Base-by-base conservation (phyloP, 192 early-diverging fungal genomes). In the Dimargaris xerosporica region DNA sequence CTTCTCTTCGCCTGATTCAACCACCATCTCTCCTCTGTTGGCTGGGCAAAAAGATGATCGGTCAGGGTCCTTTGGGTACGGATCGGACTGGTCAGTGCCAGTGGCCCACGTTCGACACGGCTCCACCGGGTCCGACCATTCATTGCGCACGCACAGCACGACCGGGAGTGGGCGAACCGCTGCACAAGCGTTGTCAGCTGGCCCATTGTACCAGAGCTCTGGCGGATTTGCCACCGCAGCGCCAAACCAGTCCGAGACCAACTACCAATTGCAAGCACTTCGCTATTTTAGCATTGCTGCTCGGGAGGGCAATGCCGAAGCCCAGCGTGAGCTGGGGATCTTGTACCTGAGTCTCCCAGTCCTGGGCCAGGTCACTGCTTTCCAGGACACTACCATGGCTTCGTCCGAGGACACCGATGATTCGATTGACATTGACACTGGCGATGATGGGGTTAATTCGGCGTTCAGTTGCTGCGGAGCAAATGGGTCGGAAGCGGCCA, bases 251-350 rank as follows among this genome's bases (percentile, higher is more conserved):
- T 19, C 16, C n/a, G 58, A 60, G 43, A 34, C 58, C 19, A 41
- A 43, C 16, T 60, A 60, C 58, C 58, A 60, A 43, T 19, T 43
- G 0, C n/a, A 42, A n/a, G 58, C 58, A 5, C 43, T 60, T n/a
- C 58, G 58, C 12, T 34, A 31, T 26, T 60, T 60, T n/a, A 60
- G 58, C 26, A 60, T 60, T 43, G 58, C 58, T 23, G 58, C 58
- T n/a, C 58, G 58, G 19, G 58, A 60, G 26, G 58, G 58, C 26
- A 43, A 60, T 44, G 58, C 58, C 9, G 58, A 60, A 34, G 58
- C 58, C 39, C 58, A 60, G 58, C 58, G 58, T 4, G 58, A 60
- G 26, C 39, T 60, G 1, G 58, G 58, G n/a, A 60, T 60, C 7
- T 7, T 60, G n/a, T 60, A 31, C 39, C 58, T 60, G 17, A 60